Conservation (phyloP, 148 eudicot species). For the Vaccinium macrocarpon region DNA sequence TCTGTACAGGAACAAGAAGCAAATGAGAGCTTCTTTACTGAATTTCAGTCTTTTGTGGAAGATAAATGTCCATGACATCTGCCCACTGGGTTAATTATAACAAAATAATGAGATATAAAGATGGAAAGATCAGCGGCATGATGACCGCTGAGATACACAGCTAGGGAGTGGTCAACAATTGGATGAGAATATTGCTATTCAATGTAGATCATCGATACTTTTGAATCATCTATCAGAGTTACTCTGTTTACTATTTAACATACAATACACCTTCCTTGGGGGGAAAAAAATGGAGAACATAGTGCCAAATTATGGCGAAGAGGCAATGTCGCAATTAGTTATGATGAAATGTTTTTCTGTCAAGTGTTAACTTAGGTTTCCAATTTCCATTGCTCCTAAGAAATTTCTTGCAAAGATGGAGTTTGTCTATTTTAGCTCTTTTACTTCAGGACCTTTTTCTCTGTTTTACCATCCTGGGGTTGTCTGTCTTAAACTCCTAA, state of each 20-base stretch:
- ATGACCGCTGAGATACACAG: not conserved
- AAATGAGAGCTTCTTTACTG: conserved; percentile 3
- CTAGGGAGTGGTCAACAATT: not conserved
- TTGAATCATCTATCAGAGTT: not conserved
- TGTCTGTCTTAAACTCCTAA: not conserved
- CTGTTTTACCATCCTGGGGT: not conserved
- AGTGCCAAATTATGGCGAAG: not conserved
- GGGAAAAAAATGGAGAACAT: not conserved
- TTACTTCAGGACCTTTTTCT: not conserved
- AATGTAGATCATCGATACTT: not conserved
- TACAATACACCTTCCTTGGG: not conserved
- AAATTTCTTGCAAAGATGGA: not conserved
- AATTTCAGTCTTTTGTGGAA: not conserved
- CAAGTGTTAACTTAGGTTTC: not conserved
- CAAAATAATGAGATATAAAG: not conserved
- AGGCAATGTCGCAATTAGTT: not conserved
- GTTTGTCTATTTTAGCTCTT: not conserved
- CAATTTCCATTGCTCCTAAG: not conserved
- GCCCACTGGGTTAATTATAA: too few species aligned
- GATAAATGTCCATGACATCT: not conserved
- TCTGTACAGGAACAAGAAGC: not conserved
- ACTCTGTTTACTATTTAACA: not conserved
- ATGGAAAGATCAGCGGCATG: not conserved
- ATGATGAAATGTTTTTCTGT: not conserved
- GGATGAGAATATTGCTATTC: not conserved